These are phyloP conservation scores for Lentinula novae-zelandiae DNA, from an alignment of 1,284 basidiomycete genomes.

Conservation along the genomic window DNA sequence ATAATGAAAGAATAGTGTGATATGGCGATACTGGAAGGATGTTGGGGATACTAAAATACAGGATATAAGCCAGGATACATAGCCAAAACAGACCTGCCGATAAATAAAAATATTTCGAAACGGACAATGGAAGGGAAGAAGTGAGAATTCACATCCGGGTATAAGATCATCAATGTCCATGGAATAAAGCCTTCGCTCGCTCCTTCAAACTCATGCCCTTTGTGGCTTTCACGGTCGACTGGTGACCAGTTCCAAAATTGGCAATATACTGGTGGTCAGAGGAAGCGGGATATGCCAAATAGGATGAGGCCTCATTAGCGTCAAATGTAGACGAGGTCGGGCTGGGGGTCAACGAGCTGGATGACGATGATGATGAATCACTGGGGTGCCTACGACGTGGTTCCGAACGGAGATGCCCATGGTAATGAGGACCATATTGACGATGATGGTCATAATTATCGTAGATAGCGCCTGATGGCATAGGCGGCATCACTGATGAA, in stretches of 20 bases:
- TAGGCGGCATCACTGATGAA: not conserved
- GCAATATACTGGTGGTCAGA: not conserved
- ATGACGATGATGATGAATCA: not conserved
- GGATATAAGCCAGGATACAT: no score
- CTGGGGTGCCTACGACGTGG: not conserved
- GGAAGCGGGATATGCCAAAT: not conserved
- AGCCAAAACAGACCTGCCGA: not conserved
- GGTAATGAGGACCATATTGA: not conserved
- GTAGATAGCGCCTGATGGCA: not conserved
- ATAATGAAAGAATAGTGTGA: no score
- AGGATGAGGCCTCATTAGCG: not conserved
- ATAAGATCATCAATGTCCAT: not conserved
- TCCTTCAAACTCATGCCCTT: not conserved
- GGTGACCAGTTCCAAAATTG: not conserved
- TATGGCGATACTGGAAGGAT: no score
- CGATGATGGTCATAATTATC: not conserved
- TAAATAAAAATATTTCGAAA: not conserved
- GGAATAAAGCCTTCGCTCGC: not conserved
- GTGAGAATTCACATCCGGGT: not conserved
- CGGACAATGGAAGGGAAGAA: not conserved
- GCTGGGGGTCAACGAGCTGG: not conserved
- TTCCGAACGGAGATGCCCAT: not conserved
- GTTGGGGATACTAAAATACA: no score
- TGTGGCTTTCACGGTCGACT: not conserved
- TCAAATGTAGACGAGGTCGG: slow-evolving; percentile 3